A percentile compares a stretch with the other conserved stretches of the same genome.
Conservation (phyloP, 2,329 filamentous ascomycete genomes). For the Epichloe coenophiala region DNA sequence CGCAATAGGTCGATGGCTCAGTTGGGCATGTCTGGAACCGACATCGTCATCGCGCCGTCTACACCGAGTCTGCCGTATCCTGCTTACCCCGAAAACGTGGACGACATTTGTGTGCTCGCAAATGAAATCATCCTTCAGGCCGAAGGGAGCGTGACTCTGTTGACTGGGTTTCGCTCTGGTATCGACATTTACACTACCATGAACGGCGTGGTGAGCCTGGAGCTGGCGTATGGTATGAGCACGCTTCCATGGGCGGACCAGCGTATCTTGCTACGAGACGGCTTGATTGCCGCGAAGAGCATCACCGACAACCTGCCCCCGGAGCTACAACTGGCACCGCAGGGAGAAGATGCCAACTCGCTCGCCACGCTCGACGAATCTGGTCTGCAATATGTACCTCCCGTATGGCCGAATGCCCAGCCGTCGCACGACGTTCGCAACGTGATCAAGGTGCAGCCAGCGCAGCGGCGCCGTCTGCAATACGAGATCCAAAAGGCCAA, state of each 20-base stretch:
- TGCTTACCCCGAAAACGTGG: constrained; percentile 65
- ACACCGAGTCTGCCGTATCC: constrained; percentile 67
- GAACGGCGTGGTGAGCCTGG: constrained; percentile 63
- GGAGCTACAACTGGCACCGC: constrained; percentile 47
- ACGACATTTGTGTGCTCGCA: constrained; percentile 67
- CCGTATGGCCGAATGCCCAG: constrained; percentile 32
- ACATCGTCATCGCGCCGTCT: constrained; percentile 62
- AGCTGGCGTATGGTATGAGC: constrained; percentile 69
- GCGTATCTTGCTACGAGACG: constrained; percentile 56
- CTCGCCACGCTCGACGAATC: constrained; percentile 29
- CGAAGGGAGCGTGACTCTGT: constrained; percentile 49
- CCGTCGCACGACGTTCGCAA: constrained; percentile 37
- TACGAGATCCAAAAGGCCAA: constrained; percentile 89
- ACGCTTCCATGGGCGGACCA: constrained; percentile 70
- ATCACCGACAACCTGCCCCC: constrained; percentile 54
- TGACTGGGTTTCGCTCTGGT: constrained; percentile 71
- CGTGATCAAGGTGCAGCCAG: constrained; percentile 33
- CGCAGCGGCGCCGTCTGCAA: constrained; percentile 46
- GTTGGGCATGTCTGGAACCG: constrained; percentile 56
- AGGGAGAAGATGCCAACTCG: constrained; percentile 22
- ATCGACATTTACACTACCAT: constrained; percentile 70
- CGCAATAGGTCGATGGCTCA: constrained; percentile 56
- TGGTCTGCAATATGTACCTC: constrained; percentile 38
- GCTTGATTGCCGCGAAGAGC: constrained; percentile 55
- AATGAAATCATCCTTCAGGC: constrained; percentile 60